phyloP scores from a whole-genome alignment of 2,329 filamentous ascomycete species.

The Ophiocordyceps unilateralis region DNA sequence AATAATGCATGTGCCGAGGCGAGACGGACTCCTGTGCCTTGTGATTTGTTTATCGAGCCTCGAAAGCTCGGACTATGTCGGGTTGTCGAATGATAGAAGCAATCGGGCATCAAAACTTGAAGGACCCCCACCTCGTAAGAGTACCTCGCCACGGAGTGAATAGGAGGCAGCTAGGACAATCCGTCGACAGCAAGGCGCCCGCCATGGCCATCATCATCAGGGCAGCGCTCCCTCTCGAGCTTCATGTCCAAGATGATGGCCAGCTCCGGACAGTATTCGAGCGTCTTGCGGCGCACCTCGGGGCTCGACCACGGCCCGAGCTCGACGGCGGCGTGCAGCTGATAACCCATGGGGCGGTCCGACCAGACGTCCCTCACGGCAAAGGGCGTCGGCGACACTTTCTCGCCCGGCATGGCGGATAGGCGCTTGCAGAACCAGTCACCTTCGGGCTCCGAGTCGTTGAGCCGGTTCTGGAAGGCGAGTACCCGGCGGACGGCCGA shows the following conservation, averaged over 20 bases:
- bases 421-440: slow-evolving; percentile 36
- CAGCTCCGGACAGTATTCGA: slow-evolving; percentile 39
- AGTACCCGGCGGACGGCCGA: slow-evolving; percentile 31
- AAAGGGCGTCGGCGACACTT: slow-evolving; percentile 25
- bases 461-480: slow-evolving; percentile 29
- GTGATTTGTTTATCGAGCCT: no score
- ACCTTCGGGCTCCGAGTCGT: slow-evolving; percentile 33
- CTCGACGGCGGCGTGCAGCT: slow-evolving; percentile 24
- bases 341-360: slow-evolving; percentile 35
- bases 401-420: slow-evolving; percentile 27
- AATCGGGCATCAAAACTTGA: no score
- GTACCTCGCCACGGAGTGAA: no score
- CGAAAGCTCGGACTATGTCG: no score
- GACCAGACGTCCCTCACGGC: slow-evolving; percentile 32
- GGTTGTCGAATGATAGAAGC: no score
- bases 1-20: no score
- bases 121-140: no score
- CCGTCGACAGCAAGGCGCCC: no score
- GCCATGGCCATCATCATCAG: slow-evolving; percentile 5
- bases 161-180: no score
- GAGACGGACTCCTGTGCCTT: no score
- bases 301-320: slow-evolving; percentile 29
- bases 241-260: slow-evolving; percentile 40
- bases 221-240: slow-evolving; percentile 29
- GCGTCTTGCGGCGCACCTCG: slow-evolving; percentile 25